Percentiles rank a stretch among this genome's conserved stretches.
Evolutionary conservation across 495 filamentous ascomycete species (phyloP).

Genomic region (Neurospora hispaniola): DNA sequence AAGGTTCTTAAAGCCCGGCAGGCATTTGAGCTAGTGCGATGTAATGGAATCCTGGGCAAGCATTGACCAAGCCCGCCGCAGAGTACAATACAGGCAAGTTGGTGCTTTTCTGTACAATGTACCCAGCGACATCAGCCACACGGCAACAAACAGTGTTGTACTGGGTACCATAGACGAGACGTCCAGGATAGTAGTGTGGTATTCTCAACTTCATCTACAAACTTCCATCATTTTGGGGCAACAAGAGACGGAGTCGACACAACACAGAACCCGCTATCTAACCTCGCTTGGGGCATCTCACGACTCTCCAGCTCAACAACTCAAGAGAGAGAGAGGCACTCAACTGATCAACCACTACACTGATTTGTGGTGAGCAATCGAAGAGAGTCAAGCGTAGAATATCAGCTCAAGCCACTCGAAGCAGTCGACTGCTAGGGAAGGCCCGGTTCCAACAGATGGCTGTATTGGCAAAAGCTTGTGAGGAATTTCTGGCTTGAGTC

Average conservation of each 20-base stretch:
- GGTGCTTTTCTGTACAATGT: background rate
- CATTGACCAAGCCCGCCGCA: background rate
- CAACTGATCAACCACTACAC: background rate
- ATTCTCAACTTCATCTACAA: background rate
- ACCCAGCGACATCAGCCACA: background rate
- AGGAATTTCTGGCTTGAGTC: background rate
- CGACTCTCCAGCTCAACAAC: background rate
- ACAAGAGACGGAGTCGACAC: background rate
- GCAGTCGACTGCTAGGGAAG: background rate
- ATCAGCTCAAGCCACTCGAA: background rate
- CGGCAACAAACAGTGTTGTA: background rate
- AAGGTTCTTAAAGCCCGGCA: background rate
- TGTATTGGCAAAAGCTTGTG: background rate
- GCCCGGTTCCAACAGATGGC: background rate
- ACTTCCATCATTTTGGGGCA: background rate
- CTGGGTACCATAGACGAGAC: background rate
- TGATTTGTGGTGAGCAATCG: background rate
- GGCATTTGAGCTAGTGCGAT: background rate
- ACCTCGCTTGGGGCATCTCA: background rate
- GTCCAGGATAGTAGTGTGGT: background rate
- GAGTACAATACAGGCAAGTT: background rate
- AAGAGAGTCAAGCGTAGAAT: background rate
- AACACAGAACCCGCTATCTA: background rate
- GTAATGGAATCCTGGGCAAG: background rate
- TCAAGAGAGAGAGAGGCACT: background rate